Percentiles rank a stretch among this genome's conserved stretches.
phyloP scores from a whole-genome alignment of 2,329 filamentous ascomycete species.

The Scedosporium dehoogii region DNA sequence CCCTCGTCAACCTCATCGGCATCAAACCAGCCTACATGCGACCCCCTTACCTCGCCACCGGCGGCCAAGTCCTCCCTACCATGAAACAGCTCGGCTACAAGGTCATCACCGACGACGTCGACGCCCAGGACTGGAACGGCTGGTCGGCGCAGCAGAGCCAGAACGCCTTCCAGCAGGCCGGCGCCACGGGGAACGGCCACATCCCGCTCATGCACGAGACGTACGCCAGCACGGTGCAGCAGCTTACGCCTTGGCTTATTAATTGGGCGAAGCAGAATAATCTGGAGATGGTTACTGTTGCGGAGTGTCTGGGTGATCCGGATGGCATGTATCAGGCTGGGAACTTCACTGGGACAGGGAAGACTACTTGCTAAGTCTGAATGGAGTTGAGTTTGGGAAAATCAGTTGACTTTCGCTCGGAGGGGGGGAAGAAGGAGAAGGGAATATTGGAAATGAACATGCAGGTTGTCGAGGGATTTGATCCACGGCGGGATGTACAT shows the following conservation, averaged over 20 bases:
- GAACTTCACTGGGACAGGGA: slow-evolving; percentile 25
- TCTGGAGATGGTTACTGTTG: slow-evolving; percentile 39
- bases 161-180: slow-evolving; percentile 37
- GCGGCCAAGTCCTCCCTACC: slow-evolving; percentile 29
- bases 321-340: slow-evolving; percentile 29
- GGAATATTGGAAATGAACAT: too few species aligned
- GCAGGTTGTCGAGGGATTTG: too few species aligned
- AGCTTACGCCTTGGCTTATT: slow-evolving; percentile 38
- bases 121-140: slow-evolving; percentile 52
- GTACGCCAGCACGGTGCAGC: slow-evolving; percentile 36
- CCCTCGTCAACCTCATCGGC: slow-evolving; percentile 38
- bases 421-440: too few species aligned
- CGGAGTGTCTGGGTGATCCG: slow-evolving; percentile 30
- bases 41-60: slow-evolving; percentile 37
- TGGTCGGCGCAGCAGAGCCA: slow-evolving; percentile 39
- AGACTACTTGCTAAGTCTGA: slow-evolving; percentile 18
- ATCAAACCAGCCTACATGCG: slow-evolving; percentile 40
- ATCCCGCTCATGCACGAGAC: slow-evolving; percentile 50
- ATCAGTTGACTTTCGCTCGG: too few species aligned
- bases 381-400: too few species aligned
- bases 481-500: too few species aligned
- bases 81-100: slow-evolving; percentile 43
- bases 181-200: slow-evolving; percentile 34
- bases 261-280: slow-evolving; percentile 39
- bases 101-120: slow-evolving; percentile 50